These are phyloP conservation scores for Bipolaris bicolor DNA, from an alignment of 2,329 filamentous ascomycete species.

Conservation along the genomic window DNA sequence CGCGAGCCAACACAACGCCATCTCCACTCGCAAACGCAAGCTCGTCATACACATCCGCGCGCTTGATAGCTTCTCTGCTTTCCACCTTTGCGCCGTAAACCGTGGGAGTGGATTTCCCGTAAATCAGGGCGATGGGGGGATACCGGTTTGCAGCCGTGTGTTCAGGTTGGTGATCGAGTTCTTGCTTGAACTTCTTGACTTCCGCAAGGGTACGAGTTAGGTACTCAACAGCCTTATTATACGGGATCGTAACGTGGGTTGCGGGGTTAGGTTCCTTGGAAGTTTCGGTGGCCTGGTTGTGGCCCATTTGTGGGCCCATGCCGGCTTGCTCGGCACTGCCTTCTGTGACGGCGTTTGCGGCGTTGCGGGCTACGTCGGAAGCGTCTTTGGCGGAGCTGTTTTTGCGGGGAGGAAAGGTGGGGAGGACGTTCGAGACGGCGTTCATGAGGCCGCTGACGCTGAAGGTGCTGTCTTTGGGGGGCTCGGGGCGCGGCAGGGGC, in stretches of 20 bases:
- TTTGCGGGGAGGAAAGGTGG: constrained; percentile 45
- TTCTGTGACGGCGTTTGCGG: constrained; percentile 36
- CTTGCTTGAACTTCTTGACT: constrained; percentile 75
- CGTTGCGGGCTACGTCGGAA: constrained; percentile 34
- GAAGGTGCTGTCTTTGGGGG: constrained; percentile 43
- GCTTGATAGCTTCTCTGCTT: constrained; percentile 74
- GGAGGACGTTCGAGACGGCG: constrained; percentile 56
- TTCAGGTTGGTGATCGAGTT: constrained; percentile 67
- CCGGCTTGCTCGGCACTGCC: constrained; percentile 38
- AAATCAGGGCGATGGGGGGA: constrained; percentile 81
- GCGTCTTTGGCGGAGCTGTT: constrained; percentile 27
- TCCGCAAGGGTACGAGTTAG: constrained; percentile 75
- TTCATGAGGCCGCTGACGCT: constrained; percentile 54
- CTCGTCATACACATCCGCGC: constrained; percentile 81
- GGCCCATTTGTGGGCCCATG: constrained; percentile 58
- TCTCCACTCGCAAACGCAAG: constrained; percentile 86
- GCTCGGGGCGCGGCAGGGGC: constrained; percentile 63
- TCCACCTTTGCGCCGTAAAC: constrained; percentile 80
- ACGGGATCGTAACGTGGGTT: constrained; percentile 60
- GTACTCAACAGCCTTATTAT: constrained; percentile 66
- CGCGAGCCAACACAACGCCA: constrained; percentile 83
- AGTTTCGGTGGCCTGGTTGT: constrained; percentile 35
- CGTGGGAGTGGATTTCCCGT: constrained; percentile 85
- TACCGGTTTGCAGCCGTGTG: constrained; percentile 74
- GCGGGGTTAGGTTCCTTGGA: constrained; percentile 34